phyloP scores from a whole-genome alignment of 768 basidiomycete species.

The Lentinula edodes region DNA sequence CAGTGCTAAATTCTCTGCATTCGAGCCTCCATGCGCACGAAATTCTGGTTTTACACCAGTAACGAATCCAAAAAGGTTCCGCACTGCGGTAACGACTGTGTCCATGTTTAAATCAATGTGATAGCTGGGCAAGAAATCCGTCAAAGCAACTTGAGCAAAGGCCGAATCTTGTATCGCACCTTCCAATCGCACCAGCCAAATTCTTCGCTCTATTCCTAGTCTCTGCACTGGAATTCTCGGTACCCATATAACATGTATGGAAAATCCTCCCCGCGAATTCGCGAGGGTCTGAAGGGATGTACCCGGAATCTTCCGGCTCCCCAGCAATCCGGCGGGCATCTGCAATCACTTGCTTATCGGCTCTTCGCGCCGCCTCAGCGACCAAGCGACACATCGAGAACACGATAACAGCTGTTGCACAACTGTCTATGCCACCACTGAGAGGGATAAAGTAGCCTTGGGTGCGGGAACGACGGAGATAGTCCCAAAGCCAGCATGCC shows the following conservation, averaged over 20 bases:
- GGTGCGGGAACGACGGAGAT: constrained; percentile 86
- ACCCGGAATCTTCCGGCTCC: constrained; percentile 74
- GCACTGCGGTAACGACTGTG: constrained; percentile 76
- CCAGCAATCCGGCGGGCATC: constrained; percentile 90
- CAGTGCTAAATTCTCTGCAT: constrained; percentile 89
- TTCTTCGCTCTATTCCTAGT: constrained; percentile 84
- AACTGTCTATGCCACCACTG: constrained; percentile 83
- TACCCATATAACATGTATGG: constrained; percentile 99
- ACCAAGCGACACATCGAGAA: constrained; percentile 96
- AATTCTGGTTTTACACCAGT: constrained; percentile 63
- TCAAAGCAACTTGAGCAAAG: not conserved
- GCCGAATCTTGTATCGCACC: constrained; percentile 39
- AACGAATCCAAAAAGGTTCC: constrained; percentile 77
- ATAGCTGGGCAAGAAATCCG: constrained; percentile 47
- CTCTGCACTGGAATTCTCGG: constrained; percentile 88
- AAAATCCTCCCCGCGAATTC: constrained; percentile 87
- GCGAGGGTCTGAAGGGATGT: constrained; percentile 79
- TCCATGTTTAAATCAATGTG: constrained; percentile 98
- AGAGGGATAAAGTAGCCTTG: constrained; percentile 87
- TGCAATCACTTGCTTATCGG: constrained; percentile 79
- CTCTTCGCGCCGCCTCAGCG: constrained; percentile 64
- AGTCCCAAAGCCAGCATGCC: constrained; percentile 99
- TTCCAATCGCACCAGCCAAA: constrained; percentile 83
- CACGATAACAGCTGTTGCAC: constrained; percentile 93
- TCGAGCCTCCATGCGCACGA: constrained; percentile 79